Base-by-base conservation (phyloP, 306 rosid species). In the Leucaena leucocephala region DNA sequence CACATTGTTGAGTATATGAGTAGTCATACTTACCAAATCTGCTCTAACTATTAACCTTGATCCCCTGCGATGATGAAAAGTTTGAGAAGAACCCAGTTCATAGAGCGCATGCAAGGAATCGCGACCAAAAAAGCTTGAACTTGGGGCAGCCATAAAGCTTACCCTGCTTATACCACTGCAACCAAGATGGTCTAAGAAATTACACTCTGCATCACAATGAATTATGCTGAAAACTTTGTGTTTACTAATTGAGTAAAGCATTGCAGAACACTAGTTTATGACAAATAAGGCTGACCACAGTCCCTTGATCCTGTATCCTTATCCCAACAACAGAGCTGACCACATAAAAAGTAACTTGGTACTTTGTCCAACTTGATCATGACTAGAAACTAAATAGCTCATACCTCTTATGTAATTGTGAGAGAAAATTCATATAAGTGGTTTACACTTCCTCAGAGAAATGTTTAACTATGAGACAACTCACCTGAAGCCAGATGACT, bases 1-100 rank as follows among this genome's bases (percentile, higher is more conserved):
- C n/a, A 21, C 49, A 40, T 48, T 36, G 65, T 67, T 70, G 22
- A 39, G 33, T 61, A 54, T 75, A 59, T 50, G 57, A 74, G 71
- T 5, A 64, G 61, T 75, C 39, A 40, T 65, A 93, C 99, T 88
- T 87, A 96, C 99, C 58, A 88, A 6, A n/a, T 86, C 92, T 42
- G 99, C 99, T 86, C 97, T 96, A 78, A 96, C 98, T 22, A 81
- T 82, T 46, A 93, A 81, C 79, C 89, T 80, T 44, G 93, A 87
- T 76, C 94, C 91, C 86, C 87, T 86, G 27, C 76, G 86, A 48
- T 59, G 90, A 84, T 82, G 87, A 68, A 78, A 73, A 66, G 86
- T 88, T 62, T 81, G 89, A 80, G 83, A 84, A 72, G 90, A 80
- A 78, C 89, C 72, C n/a, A 66, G 57, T 73, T 80, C 73, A 77